Evolutionary conservation across 1,139 yeast species (phyloP).

Genomic region (Kluyveromyces marxianus): DNA sequence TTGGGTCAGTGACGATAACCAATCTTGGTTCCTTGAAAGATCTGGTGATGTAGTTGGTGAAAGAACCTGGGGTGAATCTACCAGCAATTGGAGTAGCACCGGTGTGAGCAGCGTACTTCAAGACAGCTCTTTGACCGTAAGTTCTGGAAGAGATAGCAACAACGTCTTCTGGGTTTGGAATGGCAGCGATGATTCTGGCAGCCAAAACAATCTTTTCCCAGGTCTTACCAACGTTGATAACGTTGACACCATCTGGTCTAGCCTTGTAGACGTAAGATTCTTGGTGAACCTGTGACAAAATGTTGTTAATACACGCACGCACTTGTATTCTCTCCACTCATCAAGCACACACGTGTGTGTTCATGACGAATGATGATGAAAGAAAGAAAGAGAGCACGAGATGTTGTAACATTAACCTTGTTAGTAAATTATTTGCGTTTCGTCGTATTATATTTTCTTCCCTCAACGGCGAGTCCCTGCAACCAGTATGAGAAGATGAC

Average conservation of each 20-base stretch:
- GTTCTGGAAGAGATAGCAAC: conserved; percentile 99
- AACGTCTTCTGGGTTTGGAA: conserved; percentile 97
- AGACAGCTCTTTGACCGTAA: conserved; percentile 99
- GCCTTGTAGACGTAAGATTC: conserved; percentile 98
- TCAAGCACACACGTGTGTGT: no score
- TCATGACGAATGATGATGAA: no score
- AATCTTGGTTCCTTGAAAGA: conserved; percentile 99
- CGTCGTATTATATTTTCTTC: no score
- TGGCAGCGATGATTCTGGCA: conserved; percentile 99
- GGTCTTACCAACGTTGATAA: conserved; percentile 97
- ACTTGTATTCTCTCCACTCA: no score
- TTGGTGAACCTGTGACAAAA: conserved; percentile 74
- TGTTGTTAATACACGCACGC: no score
- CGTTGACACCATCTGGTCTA: conserved; percentile 99
- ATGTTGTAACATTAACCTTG: no score
- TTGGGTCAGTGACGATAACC: conserved; percentile 98
- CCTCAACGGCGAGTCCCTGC: no score
- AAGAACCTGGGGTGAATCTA: conserved; percentile 99
- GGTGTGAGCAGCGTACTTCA: conserved; percentile 99
- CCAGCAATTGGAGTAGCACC: conserved; percentile 99
- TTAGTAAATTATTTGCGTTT: no score
- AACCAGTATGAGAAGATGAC: no score
- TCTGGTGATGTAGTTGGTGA: conserved; percentile 99
- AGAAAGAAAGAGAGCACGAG: no score
- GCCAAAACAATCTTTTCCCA: conserved; percentile 99